Percentiles rank a stretch among this genome's conserved stretches.
These are phyloP conservation scores for Russula sp. DNA, from an alignment of 768 basidiomycete species.

Conservation along the genomic window DNA sequence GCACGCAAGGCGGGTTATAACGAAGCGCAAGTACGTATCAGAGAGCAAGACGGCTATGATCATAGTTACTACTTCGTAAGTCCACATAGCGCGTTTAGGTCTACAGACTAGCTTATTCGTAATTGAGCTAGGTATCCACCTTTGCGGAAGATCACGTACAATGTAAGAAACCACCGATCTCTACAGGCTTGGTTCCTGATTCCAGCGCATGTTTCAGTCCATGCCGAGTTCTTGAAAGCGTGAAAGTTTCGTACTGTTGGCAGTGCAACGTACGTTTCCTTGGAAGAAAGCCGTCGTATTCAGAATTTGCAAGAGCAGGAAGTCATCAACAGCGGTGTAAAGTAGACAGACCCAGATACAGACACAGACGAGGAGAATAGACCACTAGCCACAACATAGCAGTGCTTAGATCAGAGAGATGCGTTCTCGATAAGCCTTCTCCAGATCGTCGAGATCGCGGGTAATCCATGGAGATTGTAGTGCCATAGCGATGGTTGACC, in stretches of 20 bases:
- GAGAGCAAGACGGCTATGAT: conserved; percentile 81
- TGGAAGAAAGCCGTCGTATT: conserved; percentile 6
- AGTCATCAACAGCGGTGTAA: conserved; percentile 12
- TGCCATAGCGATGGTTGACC: conserved; percentile 63
- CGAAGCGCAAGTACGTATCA: conserved; percentile 72
- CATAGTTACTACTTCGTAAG: conserved; percentile 86
- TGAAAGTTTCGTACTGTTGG: conserved; percentile 35
- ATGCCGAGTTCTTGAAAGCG: conserved; percentile 83
- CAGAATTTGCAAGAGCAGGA: conserved; percentile 22
- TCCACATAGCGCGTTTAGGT: neutral
- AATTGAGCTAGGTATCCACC: conserved; percentile 66
- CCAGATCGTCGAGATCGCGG: conserved; percentile 57
- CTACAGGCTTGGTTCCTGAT: conserved; percentile 26
- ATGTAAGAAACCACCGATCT: conserved; percentile 46
- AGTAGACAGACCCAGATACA: conserved; percentile 7
- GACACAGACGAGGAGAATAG: neutral
- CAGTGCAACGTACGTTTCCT: neutral
- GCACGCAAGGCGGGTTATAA: conserved; percentile 71
- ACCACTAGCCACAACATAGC: neutral
- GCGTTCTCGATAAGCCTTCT: conserved; percentile 57
- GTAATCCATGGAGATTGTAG: conserved; percentile 65
- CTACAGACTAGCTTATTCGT: neutral
- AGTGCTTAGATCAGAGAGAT: conserved; percentile 36
- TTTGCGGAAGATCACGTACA: conserved; percentile 88
- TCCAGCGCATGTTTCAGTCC: conserved; percentile 51